A percentile compares a stretch with the other conserved stretches of the same genome.
Evolutionary conservation across 2,329 filamentous ascomycete species (phyloP).

Genomic region (Magnaporthales sp.): DNA sequence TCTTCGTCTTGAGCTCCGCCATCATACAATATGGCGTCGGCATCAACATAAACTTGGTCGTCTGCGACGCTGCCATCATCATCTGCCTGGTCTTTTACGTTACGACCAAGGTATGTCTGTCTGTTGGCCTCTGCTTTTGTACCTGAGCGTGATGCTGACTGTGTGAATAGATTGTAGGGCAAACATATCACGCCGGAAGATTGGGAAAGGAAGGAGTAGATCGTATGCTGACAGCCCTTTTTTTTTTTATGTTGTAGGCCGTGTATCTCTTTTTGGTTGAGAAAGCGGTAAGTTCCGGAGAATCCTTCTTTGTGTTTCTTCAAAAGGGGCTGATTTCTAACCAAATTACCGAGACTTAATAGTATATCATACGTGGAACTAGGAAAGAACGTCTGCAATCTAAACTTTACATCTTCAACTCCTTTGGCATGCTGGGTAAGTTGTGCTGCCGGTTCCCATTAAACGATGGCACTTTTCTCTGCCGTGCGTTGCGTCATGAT

Average conservation of each 20-base stretch:
- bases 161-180: neutral
- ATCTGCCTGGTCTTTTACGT: conserved; percentile 55
- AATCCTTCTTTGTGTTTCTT: neutral
- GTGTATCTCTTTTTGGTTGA: conserved; percentile 57
- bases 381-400: conserved; percentile 40
- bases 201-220: conserved; percentile 11
- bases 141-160: neutral
- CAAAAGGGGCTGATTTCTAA: neutral
- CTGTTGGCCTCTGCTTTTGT: conserved; percentile 10
- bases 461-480: no score
- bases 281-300: conserved; percentile 32
- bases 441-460: neutral
- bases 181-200: neutral
- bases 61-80: conserved; percentile 51
- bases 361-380: conserved; percentile 39
- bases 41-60: conserved; percentile 37
- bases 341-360: neutral
- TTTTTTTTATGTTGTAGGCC: neutral
- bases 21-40: conserved; percentile 49
- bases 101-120: conserved; percentile 45
- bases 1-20: conserved; percentile 49
- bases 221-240: conserved; percentile 26
- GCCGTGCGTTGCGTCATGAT: neutral
- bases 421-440: conserved; percentile 43
- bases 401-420: conserved; percentile 53